phyloP scores from a whole-genome alignment of 1,139 yeast genomes.

The Hemisphaericaspora xylanilytica region DNA sequence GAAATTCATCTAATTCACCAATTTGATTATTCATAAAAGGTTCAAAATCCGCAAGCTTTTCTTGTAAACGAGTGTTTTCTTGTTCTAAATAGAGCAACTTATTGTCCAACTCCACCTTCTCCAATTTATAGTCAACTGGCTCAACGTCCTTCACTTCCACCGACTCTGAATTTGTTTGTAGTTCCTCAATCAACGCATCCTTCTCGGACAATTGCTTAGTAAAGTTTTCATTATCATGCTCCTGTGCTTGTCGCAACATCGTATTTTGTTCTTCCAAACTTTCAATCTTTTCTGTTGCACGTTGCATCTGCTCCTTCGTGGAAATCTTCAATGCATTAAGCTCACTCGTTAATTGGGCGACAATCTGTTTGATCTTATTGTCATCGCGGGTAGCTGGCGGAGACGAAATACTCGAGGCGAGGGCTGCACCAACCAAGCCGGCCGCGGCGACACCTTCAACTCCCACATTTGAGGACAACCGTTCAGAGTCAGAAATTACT shows the following conservation, averaged over 20 bases:
- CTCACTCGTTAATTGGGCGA: conserved; percentile 47
- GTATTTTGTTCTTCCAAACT: conserved; percentile 46
- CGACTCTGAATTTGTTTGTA: conserved; percentile 30
- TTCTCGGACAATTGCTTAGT: conserved; percentile 31
- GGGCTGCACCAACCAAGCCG: no score
- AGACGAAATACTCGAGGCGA: neutral
- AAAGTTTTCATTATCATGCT: conserved; percentile 18
- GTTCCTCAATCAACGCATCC: conserved; percentile 34
- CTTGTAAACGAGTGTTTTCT: conserved; percentile 43
- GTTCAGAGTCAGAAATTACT: neutral
- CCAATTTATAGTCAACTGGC: conserved; percentile 39
- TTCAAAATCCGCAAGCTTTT: conserved; percentile 47
- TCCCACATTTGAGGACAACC: neutral
- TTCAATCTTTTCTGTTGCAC: conserved; percentile 51
- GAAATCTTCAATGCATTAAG: conserved; percentile 43
- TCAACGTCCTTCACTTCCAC: conserved; percentile 26
- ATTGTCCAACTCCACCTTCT: conserved; percentile 45
- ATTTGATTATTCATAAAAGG: conserved; percentile 57
- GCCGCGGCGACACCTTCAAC: conserved; percentile 12
- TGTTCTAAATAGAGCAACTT: conserved; percentile 45
- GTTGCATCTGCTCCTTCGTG: conserved; percentile 50
- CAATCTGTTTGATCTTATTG: conserved; percentile 29
- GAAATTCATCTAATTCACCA: conserved; percentile 52
- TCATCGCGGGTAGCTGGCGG: conserved; percentile 4
- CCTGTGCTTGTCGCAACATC: conserved; percentile 21